Percentiles rank a stretch among this genome's conserved stretches.
Conservation (phyloP, 352 stramenopile genomes). For the Pythium phragmiticola region DNA sequence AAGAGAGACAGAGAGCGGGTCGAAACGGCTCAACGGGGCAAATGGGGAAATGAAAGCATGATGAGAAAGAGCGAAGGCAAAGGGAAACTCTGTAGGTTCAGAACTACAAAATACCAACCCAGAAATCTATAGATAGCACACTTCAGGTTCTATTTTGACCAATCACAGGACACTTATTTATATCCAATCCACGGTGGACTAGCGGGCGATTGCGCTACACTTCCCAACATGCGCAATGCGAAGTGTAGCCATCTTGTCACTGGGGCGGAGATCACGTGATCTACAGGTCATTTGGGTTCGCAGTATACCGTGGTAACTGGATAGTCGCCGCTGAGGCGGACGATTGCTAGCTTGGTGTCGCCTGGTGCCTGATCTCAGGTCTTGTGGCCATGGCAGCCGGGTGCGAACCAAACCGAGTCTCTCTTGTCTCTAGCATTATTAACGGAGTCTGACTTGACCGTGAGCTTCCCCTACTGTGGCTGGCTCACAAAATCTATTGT, state of each 20-base stretch:
- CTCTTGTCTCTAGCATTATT: too few species aligned
- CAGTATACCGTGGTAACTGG: too few species aligned
- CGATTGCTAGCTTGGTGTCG: too few species aligned
- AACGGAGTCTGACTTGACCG: too few species aligned
- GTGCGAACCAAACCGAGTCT: too few species aligned
- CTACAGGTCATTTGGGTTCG: background rate
- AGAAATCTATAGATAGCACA: constrained; percentile 15
- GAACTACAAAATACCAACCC: constrained; percentile 1
- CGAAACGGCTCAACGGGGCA: constrained; percentile 3
- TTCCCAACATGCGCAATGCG: too few species aligned
- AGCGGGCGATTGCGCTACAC: background rate
- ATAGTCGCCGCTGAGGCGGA: too few species aligned
- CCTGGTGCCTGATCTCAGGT: too few species aligned
- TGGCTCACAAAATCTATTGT: too few species aligned
- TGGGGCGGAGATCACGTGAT: background rate
- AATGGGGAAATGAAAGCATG: background rate
- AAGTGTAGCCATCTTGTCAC: constrained; percentile 14
- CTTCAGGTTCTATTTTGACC: constrained; percentile 20
- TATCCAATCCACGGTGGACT: background rate
- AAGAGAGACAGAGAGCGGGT: constrained; percentile 2
- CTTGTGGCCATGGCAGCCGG: too few species aligned
- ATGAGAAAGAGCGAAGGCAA: background rate
- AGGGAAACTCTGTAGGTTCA: constrained; percentile 1
- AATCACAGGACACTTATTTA: constrained; percentile 1
- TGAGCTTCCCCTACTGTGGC: too few species aligned